A percentile compares a stretch with the other conserved stretches of the same genome.
phyloP scores from a whole-genome alignment of 805 yeast genomes.

The Ogataea corticis region DNA sequence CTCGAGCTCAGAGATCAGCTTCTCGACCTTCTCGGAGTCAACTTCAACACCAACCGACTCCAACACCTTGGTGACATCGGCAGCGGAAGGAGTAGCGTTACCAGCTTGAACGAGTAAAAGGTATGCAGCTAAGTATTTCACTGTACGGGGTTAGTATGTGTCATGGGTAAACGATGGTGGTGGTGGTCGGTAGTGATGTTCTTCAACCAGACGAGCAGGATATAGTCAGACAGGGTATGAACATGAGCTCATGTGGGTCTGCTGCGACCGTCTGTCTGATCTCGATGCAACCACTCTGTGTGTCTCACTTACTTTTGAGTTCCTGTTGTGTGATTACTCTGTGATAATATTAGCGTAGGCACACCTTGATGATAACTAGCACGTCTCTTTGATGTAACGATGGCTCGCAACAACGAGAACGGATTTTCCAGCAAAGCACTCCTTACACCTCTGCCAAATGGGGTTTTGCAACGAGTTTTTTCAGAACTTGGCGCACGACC shows the following conservation, averaged over 20 bases:
- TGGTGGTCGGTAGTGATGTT: too few relatives aligned
- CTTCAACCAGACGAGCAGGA: too few relatives aligned
- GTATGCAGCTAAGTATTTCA: slow-evolving; percentile 94
- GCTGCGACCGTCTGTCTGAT: not conserved
- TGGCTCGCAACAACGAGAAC: slow-evolving; percentile 3
- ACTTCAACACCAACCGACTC: slow-evolving; percentile 79
- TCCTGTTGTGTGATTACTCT: not conserved
- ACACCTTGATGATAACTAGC: not conserved
- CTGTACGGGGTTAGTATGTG: slow-evolving; percentile 29
- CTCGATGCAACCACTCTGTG: too few relatives aligned
- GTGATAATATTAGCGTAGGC: not conserved
- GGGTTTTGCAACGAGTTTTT: slow-evolving; percentile 11
- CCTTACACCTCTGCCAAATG: slow-evolving; percentile 17
- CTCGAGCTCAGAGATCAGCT: slow-evolving; percentile 71
- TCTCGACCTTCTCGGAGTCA: slow-evolving; percentile 72
- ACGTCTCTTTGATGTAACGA: not conserved
- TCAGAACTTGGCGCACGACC: slow-evolving; percentile 11
- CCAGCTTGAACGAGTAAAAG: slow-evolving; percentile 87
- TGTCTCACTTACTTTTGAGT: not conserved
- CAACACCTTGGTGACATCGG: slow-evolving; percentile 70
- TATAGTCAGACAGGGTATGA: too few relatives aligned
- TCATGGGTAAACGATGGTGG: too few relatives aligned
- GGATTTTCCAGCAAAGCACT: slow-evolving; percentile 7
- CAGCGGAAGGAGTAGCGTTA: slow-evolving; percentile 77
- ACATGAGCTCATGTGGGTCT: too few relatives aligned